Base-by-base conservation (phyloP, 805 yeast species). In the Jamesozyma hellenica region DNA sequence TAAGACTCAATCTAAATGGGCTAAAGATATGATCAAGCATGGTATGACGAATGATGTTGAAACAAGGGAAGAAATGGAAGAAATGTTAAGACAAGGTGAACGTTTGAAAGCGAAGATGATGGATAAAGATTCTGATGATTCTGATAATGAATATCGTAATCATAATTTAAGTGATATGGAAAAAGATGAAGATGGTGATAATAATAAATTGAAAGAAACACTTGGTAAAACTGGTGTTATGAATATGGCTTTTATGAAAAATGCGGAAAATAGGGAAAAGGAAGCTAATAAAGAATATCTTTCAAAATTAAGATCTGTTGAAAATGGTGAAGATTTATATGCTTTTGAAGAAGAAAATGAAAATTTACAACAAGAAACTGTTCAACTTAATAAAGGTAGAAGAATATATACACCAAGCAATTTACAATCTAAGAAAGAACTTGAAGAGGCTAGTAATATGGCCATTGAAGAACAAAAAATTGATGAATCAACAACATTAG, bases 221-320 rank as follows among this genome's bases (percentile, higher is more conserved):
- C 59, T 79, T n/a, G 88, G 92, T 16, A 90, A 88, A 60, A 64
- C 72, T n/a, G 96, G 97, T 40, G 79, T 90, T 16, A 64, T 90
- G 72, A 81, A 78, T 36, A 92, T 92, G 97, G 94, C 88, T 49
- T 90, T 90, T 60, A 90, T 90, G 97, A 79, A 72, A 48, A 82
- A 81, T 44, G 97, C 97, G 1, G 94, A 81, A 45, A 79, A 77
- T 41, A 72, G 79, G 48, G 74, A 75, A 45, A 72, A 68, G 42
- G 69, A 71, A 39, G 76, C 70, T 32, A 88, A 85, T 58, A 61
- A 68, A 38, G 67, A 69, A 42, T 70, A 72, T 26, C 58, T 77
- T 32, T 72, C 68, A 43, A 65, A 67, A 35, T 54, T 85, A 41
- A 72, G 72, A 47, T 60, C 71, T 41, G 62, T 74, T 38, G 69